These are phyloP conservation scores for Volutella citrinella DNA, from an alignment of 2,329 filamentous ascomycete species.

Conservation along the genomic window DNA sequence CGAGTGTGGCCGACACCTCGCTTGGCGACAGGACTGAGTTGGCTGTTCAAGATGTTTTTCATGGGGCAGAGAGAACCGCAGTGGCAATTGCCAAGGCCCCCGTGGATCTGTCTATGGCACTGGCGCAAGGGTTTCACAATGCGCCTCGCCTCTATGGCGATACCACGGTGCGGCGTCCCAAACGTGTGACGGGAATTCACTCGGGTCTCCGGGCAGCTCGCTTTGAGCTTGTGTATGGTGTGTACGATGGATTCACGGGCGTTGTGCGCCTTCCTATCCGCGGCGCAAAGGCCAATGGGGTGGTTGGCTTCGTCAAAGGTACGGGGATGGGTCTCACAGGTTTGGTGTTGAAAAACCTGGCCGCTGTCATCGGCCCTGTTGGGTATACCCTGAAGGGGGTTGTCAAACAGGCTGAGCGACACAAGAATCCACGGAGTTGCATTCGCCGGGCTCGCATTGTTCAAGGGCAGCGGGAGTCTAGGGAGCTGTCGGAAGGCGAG, in stretches of 20 bases:
- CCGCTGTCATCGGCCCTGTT: conserved; percentile 57
- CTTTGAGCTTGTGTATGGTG: conserved; percentile 58
- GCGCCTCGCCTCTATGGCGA: conserved; percentile 69
- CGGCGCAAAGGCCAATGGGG: conserved; percentile 53
- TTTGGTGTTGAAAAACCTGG: conserved; percentile 62
- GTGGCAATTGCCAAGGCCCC: conserved; percentile 54
- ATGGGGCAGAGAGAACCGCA: conserved; percentile 49
- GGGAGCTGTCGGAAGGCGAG: conserved; percentile 33
- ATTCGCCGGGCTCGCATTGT: conserved; percentile 57
- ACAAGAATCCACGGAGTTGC: conserved; percentile 49
- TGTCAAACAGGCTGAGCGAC: conserved; percentile 55
- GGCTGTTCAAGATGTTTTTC: conserved; percentile 49
- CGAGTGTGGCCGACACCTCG: conserved; percentile 14
- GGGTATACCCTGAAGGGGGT: conserved; percentile 64
- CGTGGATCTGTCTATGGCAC: conserved; percentile 56
- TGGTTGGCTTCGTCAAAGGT: conserved; percentile 47
- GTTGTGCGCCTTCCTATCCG: conserved; percentile 57
- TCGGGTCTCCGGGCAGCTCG: conserved; percentile 62
- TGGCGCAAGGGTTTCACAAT: conserved; percentile 70
- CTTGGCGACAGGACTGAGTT: conserved; percentile 28
- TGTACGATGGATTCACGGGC: conserved; percentile 65
- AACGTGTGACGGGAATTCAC: conserved; percentile 61
- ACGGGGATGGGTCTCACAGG: conserved; percentile 62
- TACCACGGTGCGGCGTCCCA: conserved; percentile 62
- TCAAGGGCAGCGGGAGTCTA: conserved; percentile 51